A percentile compares a stretch with the other conserved stretches of the same genome.
phyloP scores from a whole-genome alignment of 441 rosid genomes.

The Cnidoscolus chayamansa region DNA sequence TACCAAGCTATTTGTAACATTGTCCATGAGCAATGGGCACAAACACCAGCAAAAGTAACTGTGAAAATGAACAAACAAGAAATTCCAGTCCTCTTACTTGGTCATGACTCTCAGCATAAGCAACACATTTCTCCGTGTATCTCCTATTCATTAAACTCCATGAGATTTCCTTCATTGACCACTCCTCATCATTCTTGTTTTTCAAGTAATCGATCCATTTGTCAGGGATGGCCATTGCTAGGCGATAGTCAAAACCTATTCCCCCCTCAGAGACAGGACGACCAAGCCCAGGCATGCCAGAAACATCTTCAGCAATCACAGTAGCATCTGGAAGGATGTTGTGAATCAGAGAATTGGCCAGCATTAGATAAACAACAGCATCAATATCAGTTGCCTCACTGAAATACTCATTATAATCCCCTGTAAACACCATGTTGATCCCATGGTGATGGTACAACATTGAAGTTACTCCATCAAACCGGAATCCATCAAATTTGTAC shows the following conservation, averaged over 20 bases:
- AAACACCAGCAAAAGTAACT: slow-evolving; percentile 3
- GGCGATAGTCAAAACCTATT: slow-evolving; percentile 67
- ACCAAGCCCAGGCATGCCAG: slow-evolving; percentile 88
- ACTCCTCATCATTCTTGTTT: slow-evolving; percentile 69
- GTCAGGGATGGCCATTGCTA: slow-evolving; percentile 90
- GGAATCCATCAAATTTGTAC: slow-evolving; percentile 73
- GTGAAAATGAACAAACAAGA: slow-evolving; percentile 17
- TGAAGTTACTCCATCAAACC: slow-evolving; percentile 83
- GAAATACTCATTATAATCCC: slow-evolving; percentile 66
- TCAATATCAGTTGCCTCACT: slow-evolving; percentile 74
- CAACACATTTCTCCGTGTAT: slow-evolving; percentile 68
- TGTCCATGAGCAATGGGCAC: neutral
- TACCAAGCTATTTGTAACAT: neutral
- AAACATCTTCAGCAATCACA: slow-evolving; percentile 83
- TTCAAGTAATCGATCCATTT: slow-evolving; percentile 81
- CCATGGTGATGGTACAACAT: slow-evolving; percentile 88
- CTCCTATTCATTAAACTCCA: slow-evolving; percentile 70
- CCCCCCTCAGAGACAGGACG: slow-evolving; percentile 60
- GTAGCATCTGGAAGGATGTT: slow-evolving; percentile 64
- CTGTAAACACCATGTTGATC: slow-evolving; percentile 61
- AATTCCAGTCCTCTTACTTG: slow-evolving; percentile 45
- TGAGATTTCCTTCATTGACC: slow-evolving; percentile 70
- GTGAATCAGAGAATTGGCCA: slow-evolving; percentile 65
- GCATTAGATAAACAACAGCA: slow-evolving; percentile 79
- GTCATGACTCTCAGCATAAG: slow-evolving; percentile 91